These are phyloP conservation scores for Ustilago xerochloae DNA, from an alignment of 1,284 basidiomycete species.

Conservation along the genomic window DNA sequence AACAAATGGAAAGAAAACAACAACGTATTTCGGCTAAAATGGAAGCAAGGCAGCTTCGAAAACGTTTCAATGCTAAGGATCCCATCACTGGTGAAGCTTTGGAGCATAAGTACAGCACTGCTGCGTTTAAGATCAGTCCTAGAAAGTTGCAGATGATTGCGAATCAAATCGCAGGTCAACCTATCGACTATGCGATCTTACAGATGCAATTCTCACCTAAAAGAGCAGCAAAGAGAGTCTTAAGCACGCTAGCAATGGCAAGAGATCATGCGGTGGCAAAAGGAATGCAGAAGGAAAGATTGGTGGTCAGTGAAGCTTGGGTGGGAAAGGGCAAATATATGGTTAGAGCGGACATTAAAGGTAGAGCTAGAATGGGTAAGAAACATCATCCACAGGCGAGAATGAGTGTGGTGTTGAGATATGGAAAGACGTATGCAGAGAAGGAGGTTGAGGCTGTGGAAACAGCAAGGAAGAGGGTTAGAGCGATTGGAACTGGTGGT, in stretches of 20 bases:
- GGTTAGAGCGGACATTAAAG: constrained; percentile 83
- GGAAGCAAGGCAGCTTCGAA: constrained; percentile 49
- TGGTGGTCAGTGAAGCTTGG: constrained; percentile 91
- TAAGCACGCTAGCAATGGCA: constrained; percentile 87
- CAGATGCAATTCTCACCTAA: constrained; percentile 97
- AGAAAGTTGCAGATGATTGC: constrained; percentile 90
- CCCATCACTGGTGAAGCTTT: constrained; percentile 37
- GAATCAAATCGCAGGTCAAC: constrained; percentile 77
- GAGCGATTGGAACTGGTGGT: constrained; percentile 76
- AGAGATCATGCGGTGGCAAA: constrained; percentile 89
- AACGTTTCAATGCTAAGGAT: constrained; percentile 58
- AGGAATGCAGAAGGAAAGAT: constrained; percentile 77
- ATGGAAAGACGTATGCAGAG: constrained; percentile 83
- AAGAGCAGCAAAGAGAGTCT: constrained; percentile 83
- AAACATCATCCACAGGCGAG: constrained; percentile 82
- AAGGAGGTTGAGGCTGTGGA: constrained; percentile 75
- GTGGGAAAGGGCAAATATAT: constrained; percentile 83
- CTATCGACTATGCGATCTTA: constrained; percentile 85
- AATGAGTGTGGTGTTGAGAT: constrained; percentile 81
- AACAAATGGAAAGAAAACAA: constrained; percentile 34
- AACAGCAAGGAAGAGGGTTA: constrained; percentile 79
- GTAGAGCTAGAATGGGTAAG: constrained; percentile 83
- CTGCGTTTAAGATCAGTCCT: constrained; percentile 90
- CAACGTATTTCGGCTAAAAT: constrained; percentile 44
- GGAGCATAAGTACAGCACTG: constrained; percentile 89